A percentile compares a stretch with the other conserved stretches of the same genome.
These are phyloP conservation scores for Candida sithepensis DNA, from an alignment of 805 yeast genomes.

Conservation along the genomic window DNA sequence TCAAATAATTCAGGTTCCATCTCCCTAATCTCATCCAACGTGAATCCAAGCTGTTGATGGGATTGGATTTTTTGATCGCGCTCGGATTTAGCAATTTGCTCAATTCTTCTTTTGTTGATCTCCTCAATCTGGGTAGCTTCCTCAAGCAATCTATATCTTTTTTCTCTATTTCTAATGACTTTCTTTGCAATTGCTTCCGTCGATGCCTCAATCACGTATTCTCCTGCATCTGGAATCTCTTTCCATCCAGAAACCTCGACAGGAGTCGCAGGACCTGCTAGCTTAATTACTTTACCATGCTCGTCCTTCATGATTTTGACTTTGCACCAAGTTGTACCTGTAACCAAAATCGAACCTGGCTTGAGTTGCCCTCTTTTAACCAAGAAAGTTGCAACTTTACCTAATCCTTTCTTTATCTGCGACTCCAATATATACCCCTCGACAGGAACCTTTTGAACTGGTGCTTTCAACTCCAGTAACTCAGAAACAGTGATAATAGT, in stretches of 20 bases:
- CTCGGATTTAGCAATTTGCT: slow-evolving; percentile 48
- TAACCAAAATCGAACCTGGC: slow-evolving; percentile 70
- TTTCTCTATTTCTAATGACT: slow-evolving; percentile 61
- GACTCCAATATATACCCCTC: slow-evolving; percentile 94
- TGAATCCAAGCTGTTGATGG: slow-evolving; percentile 59
- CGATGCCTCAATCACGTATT: slow-evolving; percentile 70
- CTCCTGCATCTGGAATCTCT: slow-evolving; percentile 89
- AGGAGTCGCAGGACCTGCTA: slow-evolving; percentile 84
- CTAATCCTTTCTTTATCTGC: slow-evolving; percentile 74
- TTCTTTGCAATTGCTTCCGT: slow-evolving; percentile 72
- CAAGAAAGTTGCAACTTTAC: slow-evolving; percentile 80
- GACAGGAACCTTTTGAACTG: slow-evolving; percentile 42
- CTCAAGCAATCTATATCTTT: slow-evolving; percentile 47
- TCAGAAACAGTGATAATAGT: slow-evolving; percentile 84
- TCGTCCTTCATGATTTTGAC: slow-evolving; percentile 79
- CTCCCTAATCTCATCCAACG: slow-evolving; percentile 41
- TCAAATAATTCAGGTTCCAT: slow-evolving; percentile 31
- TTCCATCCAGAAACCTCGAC: slow-evolving; percentile 95
- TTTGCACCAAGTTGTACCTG: slow-evolving; percentile 84
- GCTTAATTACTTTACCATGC: slow-evolving; percentile 53
- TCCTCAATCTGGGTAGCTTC: slow-evolving; percentile 64
- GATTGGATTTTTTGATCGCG: slow-evolving; percentile 53
- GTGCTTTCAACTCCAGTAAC: slow-evolving; percentile 71
- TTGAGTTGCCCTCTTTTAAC: slow-evolving; percentile 75
- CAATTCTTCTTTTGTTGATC: slow-evolving; percentile 64